phyloP scores from a whole-genome alignment of 139 green algal genomes.

The Tetraselmis striata region DNA sequence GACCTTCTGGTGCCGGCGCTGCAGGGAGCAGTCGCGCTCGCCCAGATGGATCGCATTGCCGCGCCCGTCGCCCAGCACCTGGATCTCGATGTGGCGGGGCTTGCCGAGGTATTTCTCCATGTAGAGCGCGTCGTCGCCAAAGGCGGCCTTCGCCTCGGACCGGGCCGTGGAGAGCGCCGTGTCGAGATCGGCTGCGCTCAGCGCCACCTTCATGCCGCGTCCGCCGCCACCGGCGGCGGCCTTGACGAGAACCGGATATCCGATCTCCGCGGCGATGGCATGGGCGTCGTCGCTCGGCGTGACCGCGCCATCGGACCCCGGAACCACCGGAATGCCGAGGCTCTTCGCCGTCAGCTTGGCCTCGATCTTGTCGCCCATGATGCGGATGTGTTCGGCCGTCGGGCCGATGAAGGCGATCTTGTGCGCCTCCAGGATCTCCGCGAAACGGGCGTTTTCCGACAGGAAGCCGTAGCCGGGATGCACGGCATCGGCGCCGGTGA shows the following conservation, averaged over 20 bases:
- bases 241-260: conserved; percentile 97
- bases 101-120: conserved; percentile 88
- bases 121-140: conserved; percentile 91
- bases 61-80: conserved; percentile 91
- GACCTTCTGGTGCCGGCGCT: conserved; percentile 97
- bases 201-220: conserved; percentile 82
- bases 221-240: conserved; percentile 84
- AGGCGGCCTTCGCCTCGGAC: conserved; percentile 86
- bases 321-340: conserved; percentile 90
- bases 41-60: conserved; percentile 92
- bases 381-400: conserved; percentile 72
- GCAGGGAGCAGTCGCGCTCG: conserved; percentile 88
- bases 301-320: conserved; percentile 85
- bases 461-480: conserved; percentile 97
- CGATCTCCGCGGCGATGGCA: conserved; percentile 54
- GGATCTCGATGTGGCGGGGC: conserved; percentile 96
- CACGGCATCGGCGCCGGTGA: conserved; percentile 75
- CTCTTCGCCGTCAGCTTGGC: conserved; percentile 85
- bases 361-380: conserved; percentile 96
- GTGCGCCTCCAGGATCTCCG: conserved; percentile 94
- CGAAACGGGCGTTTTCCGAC: conserved; percentile 90
- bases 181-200: conserved; percentile 74
- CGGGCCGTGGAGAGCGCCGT: conserved; percentile 72
- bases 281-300: conserved; percentile 57
- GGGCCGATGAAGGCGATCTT: conserved; percentile 96